phyloP scores from a whole-genome alignment of 148 eudicot genomes.

The Rhododendron mucronatum region DNA sequence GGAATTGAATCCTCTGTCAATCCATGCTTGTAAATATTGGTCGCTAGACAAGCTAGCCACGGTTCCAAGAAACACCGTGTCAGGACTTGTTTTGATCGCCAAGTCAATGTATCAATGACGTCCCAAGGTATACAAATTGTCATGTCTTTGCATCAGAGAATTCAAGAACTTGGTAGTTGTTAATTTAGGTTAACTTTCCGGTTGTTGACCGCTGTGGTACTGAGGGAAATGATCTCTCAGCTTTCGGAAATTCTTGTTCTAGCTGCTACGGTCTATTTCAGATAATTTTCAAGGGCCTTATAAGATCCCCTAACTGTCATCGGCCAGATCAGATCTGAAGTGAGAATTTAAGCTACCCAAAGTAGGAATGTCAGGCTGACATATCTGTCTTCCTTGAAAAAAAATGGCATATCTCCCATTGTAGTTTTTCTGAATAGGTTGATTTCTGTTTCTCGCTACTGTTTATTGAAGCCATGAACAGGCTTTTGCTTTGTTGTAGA shows the following conservation, averaged over 20 bases:
- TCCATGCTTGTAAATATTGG: conserved; percentile 74
- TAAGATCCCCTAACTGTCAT: background rate
- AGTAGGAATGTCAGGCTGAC: background rate
- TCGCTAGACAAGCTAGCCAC: conserved; percentile 57
- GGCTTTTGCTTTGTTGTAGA: background rate
- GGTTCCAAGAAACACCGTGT: conserved; percentile 56
- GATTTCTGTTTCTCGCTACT: background rate
- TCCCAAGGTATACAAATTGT: conserved; percentile 48
- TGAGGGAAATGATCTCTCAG: conserved; percentile 65
- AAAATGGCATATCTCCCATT: background rate
- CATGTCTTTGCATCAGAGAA: background rate
- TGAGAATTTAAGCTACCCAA: background rate
- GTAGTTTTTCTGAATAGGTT: background rate
- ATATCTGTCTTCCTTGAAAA: background rate
- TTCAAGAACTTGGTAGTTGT: background rate
- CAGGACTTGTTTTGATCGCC: conserved; percentile 75
- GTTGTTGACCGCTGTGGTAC: conserved; percentile 73
- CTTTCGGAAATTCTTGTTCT: conserved; percentile 48
- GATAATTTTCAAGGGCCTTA: background rate
- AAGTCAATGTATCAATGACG: conserved; percentile 75
- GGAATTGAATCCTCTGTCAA: conserved; percentile 43
- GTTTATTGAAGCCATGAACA: background rate
- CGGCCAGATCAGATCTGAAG: background rate
- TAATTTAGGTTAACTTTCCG: conserved; percentile 70
- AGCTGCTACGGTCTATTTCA: background rate